These are phyloP conservation scores for Metschnikowia reukaufii DNA, from an alignment of 805 yeast species.

Conservation along the genomic window DNA sequence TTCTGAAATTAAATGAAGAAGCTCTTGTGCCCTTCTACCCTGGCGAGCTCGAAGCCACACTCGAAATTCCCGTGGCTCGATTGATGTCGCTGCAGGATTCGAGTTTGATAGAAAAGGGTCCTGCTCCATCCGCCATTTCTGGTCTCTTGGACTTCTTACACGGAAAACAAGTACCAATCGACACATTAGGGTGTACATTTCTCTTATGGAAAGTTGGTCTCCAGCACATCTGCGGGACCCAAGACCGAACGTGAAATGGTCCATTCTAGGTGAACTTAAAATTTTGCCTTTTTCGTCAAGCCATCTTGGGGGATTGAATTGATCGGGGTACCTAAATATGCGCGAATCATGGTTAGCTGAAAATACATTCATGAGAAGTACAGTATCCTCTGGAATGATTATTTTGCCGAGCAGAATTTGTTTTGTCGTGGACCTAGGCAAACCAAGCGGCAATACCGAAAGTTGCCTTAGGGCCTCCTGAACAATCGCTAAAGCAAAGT, in stretches of 20 bases:
- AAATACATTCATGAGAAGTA: conserved; percentile 64
- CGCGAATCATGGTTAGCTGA: conserved; percentile 65
- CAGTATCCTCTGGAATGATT: conserved; percentile 55
- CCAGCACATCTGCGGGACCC: conserved; percentile 79
- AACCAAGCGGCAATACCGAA: conserved; percentile 64
- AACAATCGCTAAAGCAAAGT: conserved; percentile 55
- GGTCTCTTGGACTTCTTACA: conserved; percentile 42
- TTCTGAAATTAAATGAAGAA: conserved; percentile 2
- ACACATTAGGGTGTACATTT: conserved; percentile 57
- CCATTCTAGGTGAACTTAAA: conserved; percentile 12
- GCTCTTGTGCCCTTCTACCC: conserved; percentile 1
- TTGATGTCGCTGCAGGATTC: conserved; percentile 58
- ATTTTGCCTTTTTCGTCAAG: conserved; percentile 29
- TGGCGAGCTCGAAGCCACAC: conserved; percentile 20
- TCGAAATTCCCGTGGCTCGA: conserved; percentile 53
- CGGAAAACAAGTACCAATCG: conserved; percentile 54
- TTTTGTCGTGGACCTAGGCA: conserved; percentile 62
- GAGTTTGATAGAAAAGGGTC: conserved; percentile 53
- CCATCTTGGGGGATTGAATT: conserved; percentile 56
- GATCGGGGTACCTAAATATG: conserved; percentile 43
- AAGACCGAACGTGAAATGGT: conserved; percentile 62
- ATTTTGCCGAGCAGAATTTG: conserved; percentile 41
- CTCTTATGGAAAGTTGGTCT: conserved; percentile 59
- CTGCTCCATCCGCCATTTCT: conserved; percentile 35
- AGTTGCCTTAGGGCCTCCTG: conserved; percentile 62